Evolutionary conservation across 179 eudicot species (phyloP).

Genomic region (Spergularia azorica): DNA sequence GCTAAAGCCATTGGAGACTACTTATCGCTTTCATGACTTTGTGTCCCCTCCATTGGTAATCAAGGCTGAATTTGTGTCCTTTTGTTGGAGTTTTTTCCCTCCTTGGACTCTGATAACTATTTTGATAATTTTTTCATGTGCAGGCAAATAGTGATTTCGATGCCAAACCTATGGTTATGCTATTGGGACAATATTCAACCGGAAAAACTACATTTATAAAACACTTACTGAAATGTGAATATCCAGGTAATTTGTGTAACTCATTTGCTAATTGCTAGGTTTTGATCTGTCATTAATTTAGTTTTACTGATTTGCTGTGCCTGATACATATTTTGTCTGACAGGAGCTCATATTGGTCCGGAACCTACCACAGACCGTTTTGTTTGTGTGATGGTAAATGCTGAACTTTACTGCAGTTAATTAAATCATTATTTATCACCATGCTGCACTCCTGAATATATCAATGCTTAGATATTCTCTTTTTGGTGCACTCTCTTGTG

Average conservation of each 20-base stretch:
- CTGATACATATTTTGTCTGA: slow-evolving; percentile 8
- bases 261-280: neutral
- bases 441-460: neutral
- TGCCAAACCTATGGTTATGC: slow-evolving; percentile 99
- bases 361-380: slow-evolving; percentile 98
- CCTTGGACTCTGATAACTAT: neutral
- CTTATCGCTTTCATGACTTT: slow-evolving; percentile 83
- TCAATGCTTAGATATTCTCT: neutral
- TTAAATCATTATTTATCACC: neutral
- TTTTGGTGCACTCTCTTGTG: neutral
- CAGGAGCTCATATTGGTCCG: slow-evolving; percentile 99
- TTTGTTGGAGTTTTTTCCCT: slow-evolving; percentile 1
- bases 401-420: neutral
- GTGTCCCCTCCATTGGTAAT: slow-evolving; percentile 84
- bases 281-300: neutral
- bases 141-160: slow-evolving; percentile 88
- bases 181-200: slow-evolving; percentile 94
- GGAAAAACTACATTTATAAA: slow-evolving; percentile 97
- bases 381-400: slow-evolving; percentile 80
- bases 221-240: slow-evolving; percentile 75
- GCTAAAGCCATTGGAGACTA: slow-evolving; percentile 79
- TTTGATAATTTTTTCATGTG: slow-evolving; percentile 6
- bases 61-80: neutral
- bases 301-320: slow-evolving; percentile 10
- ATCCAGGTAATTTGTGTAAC: slow-evolving; percentile 61